These are phyloP conservation scores for Picea glauca DNA, from an alignment of 75 land plant species.

Conservation along the genomic window DNA sequence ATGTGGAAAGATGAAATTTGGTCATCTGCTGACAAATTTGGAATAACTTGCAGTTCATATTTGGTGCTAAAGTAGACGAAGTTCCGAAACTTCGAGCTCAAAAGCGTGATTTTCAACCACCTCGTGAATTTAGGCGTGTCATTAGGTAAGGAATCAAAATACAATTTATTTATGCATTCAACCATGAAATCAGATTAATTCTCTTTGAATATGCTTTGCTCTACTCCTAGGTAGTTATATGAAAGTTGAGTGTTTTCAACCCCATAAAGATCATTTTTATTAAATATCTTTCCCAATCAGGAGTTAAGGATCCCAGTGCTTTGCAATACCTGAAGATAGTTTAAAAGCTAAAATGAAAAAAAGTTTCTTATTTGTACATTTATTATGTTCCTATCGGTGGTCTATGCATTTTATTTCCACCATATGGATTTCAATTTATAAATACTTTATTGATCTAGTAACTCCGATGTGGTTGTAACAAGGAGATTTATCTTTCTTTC, in stretches of 20 bases:
- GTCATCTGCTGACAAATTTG: not conserved
- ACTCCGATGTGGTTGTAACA: not conserved
- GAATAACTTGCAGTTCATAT: slow-evolving; percentile 47
- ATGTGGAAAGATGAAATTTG: not conserved
- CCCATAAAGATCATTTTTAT: not conserved
- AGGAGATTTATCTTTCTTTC: not conserved
- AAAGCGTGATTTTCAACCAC: slow-evolving; percentile 31
- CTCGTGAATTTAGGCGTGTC: slow-evolving; percentile 60
- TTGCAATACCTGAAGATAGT: not conserved
- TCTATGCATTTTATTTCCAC: not conserved
- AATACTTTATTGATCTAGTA: not conserved
- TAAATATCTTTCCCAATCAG: not conserved
- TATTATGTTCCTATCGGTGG: not conserved
- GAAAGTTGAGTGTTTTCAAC: not conserved
- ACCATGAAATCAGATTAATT: not conserved
- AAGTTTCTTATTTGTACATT: not conserved
- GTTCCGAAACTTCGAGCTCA: slow-evolving; percentile 52
- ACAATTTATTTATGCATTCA: not conserved
- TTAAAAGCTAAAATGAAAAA: not conserved
- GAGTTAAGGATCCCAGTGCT: not conserved
- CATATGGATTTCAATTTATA: not conserved
- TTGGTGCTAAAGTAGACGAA: slow-evolving; percentile 61
- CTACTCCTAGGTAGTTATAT: not conserved
- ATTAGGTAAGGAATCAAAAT: slow-evolving; percentile 37
- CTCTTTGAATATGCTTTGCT: not conserved